phyloP scores from a whole-genome alignment of 768 basidiomycete genomes.

The Collybia nuda region DNA sequence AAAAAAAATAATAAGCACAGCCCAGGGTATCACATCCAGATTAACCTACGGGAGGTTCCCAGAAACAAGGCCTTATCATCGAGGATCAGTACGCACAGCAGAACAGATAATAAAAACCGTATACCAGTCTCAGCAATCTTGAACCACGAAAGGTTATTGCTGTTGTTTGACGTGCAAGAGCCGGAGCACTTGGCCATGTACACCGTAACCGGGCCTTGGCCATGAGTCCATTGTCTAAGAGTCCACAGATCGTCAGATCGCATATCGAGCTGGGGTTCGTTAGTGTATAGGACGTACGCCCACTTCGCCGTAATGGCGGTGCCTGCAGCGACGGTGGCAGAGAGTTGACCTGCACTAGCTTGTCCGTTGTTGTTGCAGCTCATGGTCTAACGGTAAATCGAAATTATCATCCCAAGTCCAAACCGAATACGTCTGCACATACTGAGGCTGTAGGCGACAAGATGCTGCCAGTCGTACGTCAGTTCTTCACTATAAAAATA shows the following conservation, averaged over 20 bases:
- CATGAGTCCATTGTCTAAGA: conserved; percentile 31
- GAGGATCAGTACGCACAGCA: too few relatives aligned
- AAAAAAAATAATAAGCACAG: background rate
- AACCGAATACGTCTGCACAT: background rate
- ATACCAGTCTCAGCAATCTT: conserved; percentile 34
- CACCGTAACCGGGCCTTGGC: conserved; percentile 34
- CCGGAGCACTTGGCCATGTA: conserved; percentile 36
- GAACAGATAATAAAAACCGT: background rate
- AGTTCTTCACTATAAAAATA: background rate
- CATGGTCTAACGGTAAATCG: conserved; percentile 16
- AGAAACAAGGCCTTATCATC: conserved; percentile 19
- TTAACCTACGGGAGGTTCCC: conserved; percentile 24
- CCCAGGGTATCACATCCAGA: background rate
- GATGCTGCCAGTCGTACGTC: conserved; percentile 15
- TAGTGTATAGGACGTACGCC: conserved; percentile 16
- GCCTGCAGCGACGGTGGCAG: conserved; percentile 33
- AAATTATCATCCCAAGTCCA: background rate
- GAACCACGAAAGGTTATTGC: conserved; percentile 33
- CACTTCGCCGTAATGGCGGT: conserved; percentile 32
- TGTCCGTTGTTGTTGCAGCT: conserved; percentile 37
- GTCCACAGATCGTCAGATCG: background rate
- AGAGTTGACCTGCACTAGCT: conserved; percentile 26
- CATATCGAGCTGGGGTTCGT: background rate
- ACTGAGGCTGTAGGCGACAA: conserved; percentile 19
- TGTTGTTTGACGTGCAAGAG: conserved; percentile 29